Percentiles rank a stretch among this genome's conserved stretches.
Evolutionary conservation across 345 rosid genomes (phyloP).

Genomic region (Turritis glabra): DNA sequence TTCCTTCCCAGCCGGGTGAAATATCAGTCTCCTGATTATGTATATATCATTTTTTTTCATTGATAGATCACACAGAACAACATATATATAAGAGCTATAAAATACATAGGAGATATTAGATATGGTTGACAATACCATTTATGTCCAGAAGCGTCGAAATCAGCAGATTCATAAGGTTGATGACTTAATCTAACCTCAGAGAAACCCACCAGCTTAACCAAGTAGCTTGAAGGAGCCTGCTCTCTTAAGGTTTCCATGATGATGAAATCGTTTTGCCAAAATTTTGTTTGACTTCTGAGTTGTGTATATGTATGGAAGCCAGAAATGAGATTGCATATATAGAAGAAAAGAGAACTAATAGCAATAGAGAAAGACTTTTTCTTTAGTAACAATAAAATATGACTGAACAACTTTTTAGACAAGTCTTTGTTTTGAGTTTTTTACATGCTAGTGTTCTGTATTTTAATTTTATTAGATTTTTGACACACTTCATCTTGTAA

Average conservation of each 20-base stretch:
- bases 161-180: conserved; percentile 12
- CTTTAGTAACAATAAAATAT: background rate
- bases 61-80: background rate
- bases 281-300: background rate
- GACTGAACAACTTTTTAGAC: background rate
- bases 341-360: background rate
- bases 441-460: background rate
- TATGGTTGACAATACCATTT: background rate
- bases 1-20: conserved; percentile 10
- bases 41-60: background rate
- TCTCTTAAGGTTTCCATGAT: conserved; percentile 15
- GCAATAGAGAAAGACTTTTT: background rate
- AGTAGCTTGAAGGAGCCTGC: conserved; percentile 16
- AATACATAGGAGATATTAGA: background rate
- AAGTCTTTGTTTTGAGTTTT: background rate
- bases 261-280: background rate
- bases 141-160: background rate
- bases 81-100: background rate
- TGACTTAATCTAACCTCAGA: conserved; percentile 5
- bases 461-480: background rate
- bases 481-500: too few species aligned
- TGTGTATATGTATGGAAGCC: background rate
- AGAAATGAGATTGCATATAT: background rate
- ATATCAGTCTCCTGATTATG: conserved; percentile 4
- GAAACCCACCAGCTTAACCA: conserved; percentile 10